Conservation (phyloP, 352 stramenopile genomes). For the Phytopythium chamaehyphon region DNA sequence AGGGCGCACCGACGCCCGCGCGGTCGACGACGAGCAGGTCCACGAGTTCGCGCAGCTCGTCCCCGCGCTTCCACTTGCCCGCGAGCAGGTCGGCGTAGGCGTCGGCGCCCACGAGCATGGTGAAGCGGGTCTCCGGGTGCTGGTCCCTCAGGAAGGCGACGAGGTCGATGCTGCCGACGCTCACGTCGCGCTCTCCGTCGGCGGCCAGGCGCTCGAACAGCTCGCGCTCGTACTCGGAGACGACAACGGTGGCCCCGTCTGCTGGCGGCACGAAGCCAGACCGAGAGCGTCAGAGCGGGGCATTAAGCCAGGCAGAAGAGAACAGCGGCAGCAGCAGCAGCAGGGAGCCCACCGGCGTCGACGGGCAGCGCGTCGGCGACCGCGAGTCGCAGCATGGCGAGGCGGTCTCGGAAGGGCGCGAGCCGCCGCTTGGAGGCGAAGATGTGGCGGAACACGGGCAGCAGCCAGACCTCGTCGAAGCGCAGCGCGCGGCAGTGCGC, state of each 20-base stretch:
- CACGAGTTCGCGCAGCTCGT: slow-evolving; percentile 64
- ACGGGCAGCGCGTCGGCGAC: slow-evolving; percentile 27
- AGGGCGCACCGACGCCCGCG: slow-evolving; percentile 44
- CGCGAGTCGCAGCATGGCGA: slow-evolving; percentile 67
- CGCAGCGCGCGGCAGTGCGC: slow-evolving; percentile 39
- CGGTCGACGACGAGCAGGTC: slow-evolving; percentile 72
- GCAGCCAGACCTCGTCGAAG: slow-evolving; percentile 87
- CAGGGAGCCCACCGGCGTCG: not conserved
- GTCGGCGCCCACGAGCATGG: slow-evolving; percentile 77
- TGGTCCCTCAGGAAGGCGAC: slow-evolving; percentile 41
- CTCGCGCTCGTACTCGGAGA: slow-evolving; percentile 63
- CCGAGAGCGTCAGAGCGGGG: not conserved
- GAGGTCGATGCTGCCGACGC: slow-evolving; percentile 77
- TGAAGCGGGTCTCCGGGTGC: slow-evolving; percentile 52
- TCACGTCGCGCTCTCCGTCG: slow-evolving; percentile 16
- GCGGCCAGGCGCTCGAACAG: slow-evolving; percentile 44
- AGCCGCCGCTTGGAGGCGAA: slow-evolving; percentile 77
- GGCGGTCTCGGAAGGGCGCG: slow-evolving; percentile 65
- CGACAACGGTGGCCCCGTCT: slow-evolving; percentile 28
- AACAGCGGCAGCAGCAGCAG: too few species aligned
- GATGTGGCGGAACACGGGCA: slow-evolving; percentile 89
- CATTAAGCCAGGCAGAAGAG: too few species aligned
- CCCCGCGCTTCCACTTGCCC: slow-evolving; percentile 85
- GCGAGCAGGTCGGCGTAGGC: slow-evolving; percentile 77
- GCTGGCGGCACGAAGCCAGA: not conserved